phyloP scores from a whole-genome alignment of 495 filamentous ascomycete genomes.

The Penicillium crystallinum region DNA sequence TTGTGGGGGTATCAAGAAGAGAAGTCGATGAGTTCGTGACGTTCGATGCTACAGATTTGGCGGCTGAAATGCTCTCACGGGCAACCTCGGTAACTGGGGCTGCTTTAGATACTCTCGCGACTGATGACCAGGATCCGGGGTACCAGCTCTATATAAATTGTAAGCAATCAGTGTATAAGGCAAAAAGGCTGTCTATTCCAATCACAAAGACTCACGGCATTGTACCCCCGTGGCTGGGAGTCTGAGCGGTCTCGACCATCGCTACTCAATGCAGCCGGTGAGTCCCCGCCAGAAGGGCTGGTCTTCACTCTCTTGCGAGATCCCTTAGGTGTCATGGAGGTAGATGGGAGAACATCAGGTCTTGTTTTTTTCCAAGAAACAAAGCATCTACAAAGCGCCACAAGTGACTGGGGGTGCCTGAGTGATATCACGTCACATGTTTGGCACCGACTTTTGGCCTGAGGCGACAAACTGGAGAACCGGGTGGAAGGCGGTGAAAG shows the following conservation, averaged over 20 bases:
- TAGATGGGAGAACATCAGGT: slow-evolving; percentile 29
- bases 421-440: slow-evolving; percentile 39
- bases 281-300: slow-evolving; percentile 46
- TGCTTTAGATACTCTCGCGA: slow-evolving; percentile 57
- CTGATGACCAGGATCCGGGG: slow-evolving; percentile 57
- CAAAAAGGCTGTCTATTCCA: not conserved
- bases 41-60: slow-evolving; percentile 43
- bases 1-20: slow-evolving; percentile 24
- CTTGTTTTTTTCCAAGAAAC: slow-evolving; percentile 5
- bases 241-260: slow-evolving; percentile 27
- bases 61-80: slow-evolving; percentile 68
- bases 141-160: slow-evolving; percentile 40
- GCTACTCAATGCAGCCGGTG: slow-evolving; percentile 27
- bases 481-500: slow-evolving; percentile 21
- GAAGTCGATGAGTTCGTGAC: slow-evolving; percentile 30
- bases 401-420: slow-evolving; percentile 13
- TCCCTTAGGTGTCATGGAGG: slow-evolving; percentile 47
- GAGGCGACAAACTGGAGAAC: slow-evolving; percentile 12
- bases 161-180: slow-evolving; percentile 4
- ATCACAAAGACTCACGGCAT: slow-evolving; percentile 22
- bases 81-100: slow-evolving; percentile 68
- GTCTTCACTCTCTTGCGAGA: slow-evolving; percentile 61
- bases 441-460: slow-evolving; percentile 22
- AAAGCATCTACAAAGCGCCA: slow-evolving; percentile 17
- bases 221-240: slow-evolving; percentile 29